Evolutionary conservation across 192 early-diverging fungal species (phyloP), one percentile per base, ranked within the genome.

Genomic region (Geranomyces michiganensis): DNA sequence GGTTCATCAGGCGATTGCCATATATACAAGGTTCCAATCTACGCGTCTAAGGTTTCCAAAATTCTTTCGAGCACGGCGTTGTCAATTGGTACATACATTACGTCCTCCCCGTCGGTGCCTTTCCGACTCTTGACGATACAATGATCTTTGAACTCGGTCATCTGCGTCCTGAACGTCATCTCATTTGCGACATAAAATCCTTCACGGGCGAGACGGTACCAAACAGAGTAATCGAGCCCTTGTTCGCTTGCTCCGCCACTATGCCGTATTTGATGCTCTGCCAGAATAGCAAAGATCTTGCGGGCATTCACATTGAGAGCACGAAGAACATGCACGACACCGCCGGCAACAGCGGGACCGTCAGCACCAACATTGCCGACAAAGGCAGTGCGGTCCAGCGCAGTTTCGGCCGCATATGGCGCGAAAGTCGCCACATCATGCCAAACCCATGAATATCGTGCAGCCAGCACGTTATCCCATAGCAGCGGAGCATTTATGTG

Each of bases 101-200:
- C 71, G 62, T 94, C 92, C 13, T 82, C 83, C 30, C 89, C 90
- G 70, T 90, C 89, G 1, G 75, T 53, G 36, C 83, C 71, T 51
- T 79, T 87, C n/a, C 87, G 29, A 15, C 43, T 83, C 43, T 86
- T 82, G 13, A 98, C 91, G 21, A 98, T 89, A 41, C 90, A 81
- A 77, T 99, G 96, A 82, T 97, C 95, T 31, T 88, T 81, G 76
- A 96, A 97, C 79, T 99, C 96, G 1, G 90, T 92, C 61, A 99
- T 75, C 75, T 94, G 92, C n/a, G 94, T 90, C 67, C 90, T 88
- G 78, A 99, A 93, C 0, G 90, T 92, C 56, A 92, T 72, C 26
- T 93, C 92, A 68, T 84, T 93, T 43, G 86, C 90, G 58, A 93
- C 93, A 49, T 91, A 81, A 68, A 96, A 99, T 63, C 85, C 82